Conservation (phyloP, 106 monocot genomes). For the Platanthera zijinensis region DNA sequence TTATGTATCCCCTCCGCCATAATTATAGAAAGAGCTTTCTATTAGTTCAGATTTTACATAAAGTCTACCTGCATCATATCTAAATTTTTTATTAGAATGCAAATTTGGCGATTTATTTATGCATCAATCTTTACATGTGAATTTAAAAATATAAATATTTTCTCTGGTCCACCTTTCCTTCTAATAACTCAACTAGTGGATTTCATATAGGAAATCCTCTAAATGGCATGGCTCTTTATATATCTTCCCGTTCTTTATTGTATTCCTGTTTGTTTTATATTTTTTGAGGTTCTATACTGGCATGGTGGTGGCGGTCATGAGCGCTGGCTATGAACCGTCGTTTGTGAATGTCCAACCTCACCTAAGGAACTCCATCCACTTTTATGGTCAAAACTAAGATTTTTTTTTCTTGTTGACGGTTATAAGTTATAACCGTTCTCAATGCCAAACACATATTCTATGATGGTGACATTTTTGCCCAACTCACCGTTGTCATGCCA, state of each 20-base stretch:
- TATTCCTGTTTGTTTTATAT: background rate
- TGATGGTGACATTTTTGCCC: no score
- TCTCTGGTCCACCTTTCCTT: background rate
- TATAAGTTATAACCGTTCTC: no score
- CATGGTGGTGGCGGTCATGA: no score
- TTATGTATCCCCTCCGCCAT: no score
- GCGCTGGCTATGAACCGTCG: no score
- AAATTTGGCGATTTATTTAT: background rate
- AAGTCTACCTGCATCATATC: background rate
- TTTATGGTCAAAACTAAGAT: no score
- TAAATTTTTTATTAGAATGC: background rate
- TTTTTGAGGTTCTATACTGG: background rate
- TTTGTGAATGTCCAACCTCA: no score
- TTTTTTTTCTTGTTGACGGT: no score
- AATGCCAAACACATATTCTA: no score
- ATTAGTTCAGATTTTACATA: background rate
- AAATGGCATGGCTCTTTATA: background rate
- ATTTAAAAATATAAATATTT: background rate
- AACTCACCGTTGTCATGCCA: no score
- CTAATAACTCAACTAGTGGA: background rate
- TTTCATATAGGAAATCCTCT: background rate
- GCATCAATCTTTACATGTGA: background rate
- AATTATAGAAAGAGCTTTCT: no score
- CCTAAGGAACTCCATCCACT: no score
- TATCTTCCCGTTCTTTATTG: background rate